Conservation (phyloP, 345 rosid genomes). For the Hibiscus trionum region DNA sequence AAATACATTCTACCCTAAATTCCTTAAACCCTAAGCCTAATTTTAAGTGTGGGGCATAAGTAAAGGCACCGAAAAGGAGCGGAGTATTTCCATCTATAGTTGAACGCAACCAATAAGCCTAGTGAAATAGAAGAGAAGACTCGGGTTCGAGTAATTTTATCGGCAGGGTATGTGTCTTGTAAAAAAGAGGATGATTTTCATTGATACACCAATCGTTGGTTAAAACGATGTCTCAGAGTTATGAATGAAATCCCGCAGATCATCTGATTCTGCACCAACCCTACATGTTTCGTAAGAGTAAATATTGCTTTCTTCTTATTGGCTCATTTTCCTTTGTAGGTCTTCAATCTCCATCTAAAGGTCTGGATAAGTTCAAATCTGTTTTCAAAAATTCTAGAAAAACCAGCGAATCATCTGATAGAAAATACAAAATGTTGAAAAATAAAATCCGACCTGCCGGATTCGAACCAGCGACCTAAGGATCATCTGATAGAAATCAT, state of each 20-base stretch:
- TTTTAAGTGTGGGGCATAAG: no score
- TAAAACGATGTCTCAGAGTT: neutral
- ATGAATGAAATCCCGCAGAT: neutral
- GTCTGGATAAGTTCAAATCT: slow-evolving; percentile 31
- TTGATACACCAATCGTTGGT: no score
- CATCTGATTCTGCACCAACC: neutral
- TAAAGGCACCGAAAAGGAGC: no score
- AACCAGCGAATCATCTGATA: slow-evolving; percentile 10
- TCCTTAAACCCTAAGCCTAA: no score
- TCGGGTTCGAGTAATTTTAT: no score
- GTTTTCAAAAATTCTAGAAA: slow-evolving; percentile 37
- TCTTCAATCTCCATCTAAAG: slow-evolving; percentile 29
- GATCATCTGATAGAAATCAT: slow-evolving; percentile 28
- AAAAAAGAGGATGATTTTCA: no score
- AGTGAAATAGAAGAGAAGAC: no score
- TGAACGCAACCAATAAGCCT: no score
- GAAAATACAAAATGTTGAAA: neutral
- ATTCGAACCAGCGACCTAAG: slow-evolving; percentile 86
- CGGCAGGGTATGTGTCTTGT: no score
- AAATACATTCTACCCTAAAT: no score
- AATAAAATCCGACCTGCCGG: slow-evolving; percentile 71
- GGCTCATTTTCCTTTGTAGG: slow-evolving; percentile 28
- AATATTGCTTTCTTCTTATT: neutral
- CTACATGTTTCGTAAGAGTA: neutral
- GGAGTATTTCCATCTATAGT: no score